Evolutionary conservation across 345 rosid genomes (phyloP), one percentile per base, ranked within the genome.

Genomic region (Rhodomyrtus tomentosa): DNA sequence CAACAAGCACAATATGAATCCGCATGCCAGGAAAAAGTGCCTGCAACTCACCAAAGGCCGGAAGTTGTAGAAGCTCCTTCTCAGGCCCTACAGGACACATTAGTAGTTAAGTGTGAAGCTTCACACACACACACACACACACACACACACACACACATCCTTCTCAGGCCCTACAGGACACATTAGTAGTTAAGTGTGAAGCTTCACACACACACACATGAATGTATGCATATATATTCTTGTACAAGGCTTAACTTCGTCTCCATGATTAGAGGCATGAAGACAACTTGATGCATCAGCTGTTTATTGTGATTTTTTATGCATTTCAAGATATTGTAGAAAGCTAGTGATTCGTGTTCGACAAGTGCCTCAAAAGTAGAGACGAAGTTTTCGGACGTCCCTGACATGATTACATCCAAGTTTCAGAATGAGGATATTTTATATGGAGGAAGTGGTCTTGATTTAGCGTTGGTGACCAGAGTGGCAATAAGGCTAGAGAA

Each of bases 1-100:
- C 99, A 88, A 95, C 85, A 52, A 97, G 86, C 59, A 92, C 94
- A 82, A 97, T 84, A 45, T 87, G 87, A 85, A 95, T 88, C 80
- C 45, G 90, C 62, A 92, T 72, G 79, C 95, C 93, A 86, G 98
- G 93, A 88, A 97, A 93, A 85, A 97, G 95, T 3, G 98, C 93
- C 83, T 14, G 89, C 88, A 97, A 90, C 91, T 95, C 99, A 83
- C 94, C 92, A 83, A 97, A 94, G 82, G 89, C 96, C 90, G 94
- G 87, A 87, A 97, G 92, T 83, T 95, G 98, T 48, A 90, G 89
- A 87, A 97, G 98, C 91, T 97, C 99, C 84, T 92, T 96, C 89
- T 95, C 98, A 84, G 98, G 99, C 83, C 99, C 99, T 97, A 18
- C 10, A 68, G 45, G 76, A 68, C 76, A 18, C 13, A n/a, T n/a